Evolutionary conservation across 768 basidiomycete genomes (phyloP).

Genomic region (Suillus hirtellus): DNA sequence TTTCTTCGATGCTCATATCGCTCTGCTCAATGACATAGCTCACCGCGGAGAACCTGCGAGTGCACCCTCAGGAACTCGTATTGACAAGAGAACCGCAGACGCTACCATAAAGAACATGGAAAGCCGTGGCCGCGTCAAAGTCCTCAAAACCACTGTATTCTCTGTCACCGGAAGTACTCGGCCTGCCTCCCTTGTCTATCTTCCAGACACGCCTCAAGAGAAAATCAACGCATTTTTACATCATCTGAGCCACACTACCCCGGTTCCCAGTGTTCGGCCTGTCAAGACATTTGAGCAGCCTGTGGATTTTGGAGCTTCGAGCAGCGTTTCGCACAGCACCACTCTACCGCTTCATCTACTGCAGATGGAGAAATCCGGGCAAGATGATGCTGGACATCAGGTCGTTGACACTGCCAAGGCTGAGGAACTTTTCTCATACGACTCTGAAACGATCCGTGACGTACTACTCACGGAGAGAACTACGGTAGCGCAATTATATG

Average conservation of each 20-base stretch:
- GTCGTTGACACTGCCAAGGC: conserved; percentile 45
- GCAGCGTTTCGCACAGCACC: conserved; percentile 29
- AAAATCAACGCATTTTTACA: conserved; percentile 59
- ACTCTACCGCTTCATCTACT: conserved; percentile 45
- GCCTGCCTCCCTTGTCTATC: conserved; percentile 62
- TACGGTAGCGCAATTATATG: conserved; percentile 72
- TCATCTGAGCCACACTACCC: conserved; percentile 44
- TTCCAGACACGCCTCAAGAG: conserved; percentile 56
- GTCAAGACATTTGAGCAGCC: conserved; percentile 55
- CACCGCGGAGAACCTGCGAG: conserved; percentile 69
- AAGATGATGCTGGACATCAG: conserved; percentile 45
- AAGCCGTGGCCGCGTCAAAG: conserved; percentile 64
- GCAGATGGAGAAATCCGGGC: conserved; percentile 46
- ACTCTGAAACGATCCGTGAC: conserved; percentile 56
- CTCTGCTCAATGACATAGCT: conserved; percentile 57
- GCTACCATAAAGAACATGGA: conserved; percentile 62
- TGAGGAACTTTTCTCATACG: conserved; percentile 52
- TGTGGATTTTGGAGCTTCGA: conserved; percentile 54
- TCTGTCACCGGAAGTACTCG: conserved; percentile 60
- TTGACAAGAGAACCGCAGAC: conserved; percentile 73
- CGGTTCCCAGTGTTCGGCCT: conserved; percentile 31
- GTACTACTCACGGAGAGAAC: conserved; percentile 69
- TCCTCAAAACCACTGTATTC: conserved; percentile 63
- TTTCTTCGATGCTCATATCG: conserved; percentile 65
- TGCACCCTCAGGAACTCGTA: conserved; percentile 62